Percentiles rank a stretch among this genome's conserved stretches.
Conservation (phyloP, 2,329 filamentous ascomycete genomes). For the Aureobasidium sp. region DNA sequence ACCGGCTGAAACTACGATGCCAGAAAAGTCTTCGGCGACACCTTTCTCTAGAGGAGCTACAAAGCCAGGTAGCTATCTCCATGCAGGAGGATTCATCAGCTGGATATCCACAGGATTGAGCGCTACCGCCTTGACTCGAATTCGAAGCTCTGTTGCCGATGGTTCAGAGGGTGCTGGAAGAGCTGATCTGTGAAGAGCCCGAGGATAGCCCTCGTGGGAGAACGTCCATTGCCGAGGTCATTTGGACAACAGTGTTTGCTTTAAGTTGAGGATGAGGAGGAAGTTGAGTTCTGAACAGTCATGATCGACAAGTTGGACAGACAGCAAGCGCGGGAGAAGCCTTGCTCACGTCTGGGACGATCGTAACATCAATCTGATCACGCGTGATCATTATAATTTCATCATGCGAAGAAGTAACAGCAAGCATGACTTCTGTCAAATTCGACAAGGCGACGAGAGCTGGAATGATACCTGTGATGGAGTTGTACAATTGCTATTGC, state of each 20-base stretch:
- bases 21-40: slow-evolving; percentile 29
- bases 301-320: background rate
- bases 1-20: slow-evolving; percentile 24
- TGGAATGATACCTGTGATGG: too few relatives aligned
- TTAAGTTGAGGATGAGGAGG: background rate
- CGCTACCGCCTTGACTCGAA: slow-evolving; percentile 29
- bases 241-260: background rate
- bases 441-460: too few relatives aligned
- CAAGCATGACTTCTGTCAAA: too few relatives aligned
- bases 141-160: slow-evolving; percentile 23
- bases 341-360: too few relatives aligned
- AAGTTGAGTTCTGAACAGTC: background rate
- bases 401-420: too few relatives aligned
- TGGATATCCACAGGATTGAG: slow-evolving; percentile 33
- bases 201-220: slow-evolving; percentile 27
- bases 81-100: slow-evolving; percentile 30
- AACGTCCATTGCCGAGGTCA: slow-evolving; percentile 25
- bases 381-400: too few relatives aligned
- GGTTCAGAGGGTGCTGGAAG: slow-evolving; percentile 22
- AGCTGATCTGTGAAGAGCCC: slow-evolving; percentile 23
- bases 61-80: slow-evolving; percentile 22
- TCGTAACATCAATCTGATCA: too few relatives aligned
- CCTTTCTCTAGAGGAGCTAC: slow-evolving; percentile 24
- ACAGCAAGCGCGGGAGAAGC: background rate
- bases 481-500: too few relatives aligned